Evolutionary conservation across 208 protist species (phyloP).

Genomic region (Kentomonas sorsogonicus): DNA sequence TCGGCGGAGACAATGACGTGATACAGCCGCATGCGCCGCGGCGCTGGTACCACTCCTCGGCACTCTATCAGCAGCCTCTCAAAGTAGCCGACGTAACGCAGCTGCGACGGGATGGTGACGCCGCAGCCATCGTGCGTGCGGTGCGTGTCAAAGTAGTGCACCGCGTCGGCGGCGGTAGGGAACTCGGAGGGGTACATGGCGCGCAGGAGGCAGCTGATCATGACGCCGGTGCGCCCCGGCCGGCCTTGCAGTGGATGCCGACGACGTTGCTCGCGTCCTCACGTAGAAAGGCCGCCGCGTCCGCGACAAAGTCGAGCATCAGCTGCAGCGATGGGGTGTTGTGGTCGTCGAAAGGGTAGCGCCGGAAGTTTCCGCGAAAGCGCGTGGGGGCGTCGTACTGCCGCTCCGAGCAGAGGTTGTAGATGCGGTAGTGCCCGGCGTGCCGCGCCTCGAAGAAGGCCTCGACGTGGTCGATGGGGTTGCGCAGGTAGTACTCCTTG

Average conservation of each 20-base stretch:
- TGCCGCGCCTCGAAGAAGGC: conserved; percentile 91
- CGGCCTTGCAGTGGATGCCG: conserved; percentile 95
- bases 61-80: conserved; percentile 21
- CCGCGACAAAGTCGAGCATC: conserved; percentile 67
- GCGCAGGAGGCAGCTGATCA: conserved; percentile 84
- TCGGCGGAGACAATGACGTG: neutral
- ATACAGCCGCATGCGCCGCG: neutral
- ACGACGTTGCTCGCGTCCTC: conserved; percentile 69
- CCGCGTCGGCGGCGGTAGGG: conserved; percentile 36
- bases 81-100: conserved; percentile 46
- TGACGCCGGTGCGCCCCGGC: conserved; percentile 94
- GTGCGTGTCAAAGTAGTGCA: conserved; percentile 49
- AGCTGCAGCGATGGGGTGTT: conserved; percentile 85
- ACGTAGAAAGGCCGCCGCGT: conserved; percentile 50
- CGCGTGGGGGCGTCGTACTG: conserved; percentile 61
- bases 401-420: conserved; percentile 91
- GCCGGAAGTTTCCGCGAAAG: conserved; percentile 51
- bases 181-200: conserved; percentile 26
- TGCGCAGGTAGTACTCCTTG: conserved; percentile 90
- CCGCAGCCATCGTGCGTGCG: conserved; percentile 66
- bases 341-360: conserved; percentile 94
- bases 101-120: conserved; percentile 86
- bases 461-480: conserved; percentile 89
- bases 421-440: conserved; percentile 82
- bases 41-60: conserved; percentile 14